Conservation (phyloP, 2,329 filamentous ascomycete species). For the Colletotrichum sp. region DNA sequence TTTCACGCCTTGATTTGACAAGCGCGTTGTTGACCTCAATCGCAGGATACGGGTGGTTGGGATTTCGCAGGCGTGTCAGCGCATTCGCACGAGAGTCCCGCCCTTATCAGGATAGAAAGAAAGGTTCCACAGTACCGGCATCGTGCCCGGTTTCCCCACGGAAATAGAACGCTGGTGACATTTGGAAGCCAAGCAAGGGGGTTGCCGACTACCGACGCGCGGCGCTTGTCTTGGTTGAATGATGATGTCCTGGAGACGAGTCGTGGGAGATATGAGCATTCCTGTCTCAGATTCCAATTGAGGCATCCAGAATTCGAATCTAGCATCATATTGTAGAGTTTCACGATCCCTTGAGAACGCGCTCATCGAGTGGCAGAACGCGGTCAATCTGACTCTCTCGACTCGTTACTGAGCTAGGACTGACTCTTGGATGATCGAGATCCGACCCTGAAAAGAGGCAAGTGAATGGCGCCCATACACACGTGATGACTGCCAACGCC, state of each 20-base stretch:
- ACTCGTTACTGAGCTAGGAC: not conserved
- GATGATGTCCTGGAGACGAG: not conserved
- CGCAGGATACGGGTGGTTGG: not conserved
- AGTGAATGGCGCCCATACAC: not conserved
- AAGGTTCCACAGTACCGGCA: not conserved
- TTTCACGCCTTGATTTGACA: not conserved
- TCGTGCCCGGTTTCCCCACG: not conserved
- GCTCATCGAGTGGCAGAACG: not conserved
- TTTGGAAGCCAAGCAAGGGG: not conserved
- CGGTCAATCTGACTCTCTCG: not conserved
- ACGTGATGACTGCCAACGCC: not conserved
- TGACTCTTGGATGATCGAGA: not conserved
- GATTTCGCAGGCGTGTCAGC: not conserved
- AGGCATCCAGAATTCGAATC: not conserved
- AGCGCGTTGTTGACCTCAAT: not conserved
- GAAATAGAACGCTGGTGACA: not conserved
- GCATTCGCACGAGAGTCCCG: not conserved
- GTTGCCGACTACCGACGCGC: not conserved
- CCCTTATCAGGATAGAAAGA: not conserved
- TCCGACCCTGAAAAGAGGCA: not conserved
- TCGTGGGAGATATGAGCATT: not conserved
- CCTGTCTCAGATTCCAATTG: not conserved
- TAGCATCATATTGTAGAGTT: not conserved
- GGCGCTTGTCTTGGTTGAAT: not conserved
- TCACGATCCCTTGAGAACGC: not conserved